These are phyloP conservation scores for Hypoxylon crocopeplum DNA, from an alignment of 495 filamentous ascomycete species.

Conservation along the genomic window DNA sequence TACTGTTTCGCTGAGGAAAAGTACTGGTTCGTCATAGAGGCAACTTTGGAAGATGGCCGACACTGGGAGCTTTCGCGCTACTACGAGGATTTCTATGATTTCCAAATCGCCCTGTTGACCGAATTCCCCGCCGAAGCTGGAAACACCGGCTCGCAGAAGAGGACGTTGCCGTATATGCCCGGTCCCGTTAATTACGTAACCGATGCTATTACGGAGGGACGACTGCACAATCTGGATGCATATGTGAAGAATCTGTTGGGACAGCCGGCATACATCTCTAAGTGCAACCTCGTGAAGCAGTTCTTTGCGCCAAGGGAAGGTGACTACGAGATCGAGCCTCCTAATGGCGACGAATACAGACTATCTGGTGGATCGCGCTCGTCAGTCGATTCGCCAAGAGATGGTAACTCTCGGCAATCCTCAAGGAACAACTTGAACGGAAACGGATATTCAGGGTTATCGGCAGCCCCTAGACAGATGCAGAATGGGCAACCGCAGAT, in stretches of 20 bases:
- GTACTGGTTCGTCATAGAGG: conserved; percentile 98
- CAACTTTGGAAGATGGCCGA: conserved; percentile 85
- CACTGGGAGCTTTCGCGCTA: conserved; percentile 92
- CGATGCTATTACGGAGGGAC: conserved; percentile 92
- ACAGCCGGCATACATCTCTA: conserved; percentile 83
- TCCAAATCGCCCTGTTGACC: conserved; percentile 92
- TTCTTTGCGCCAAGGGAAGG: conserved; percentile 90
- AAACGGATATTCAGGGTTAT: conserved; percentile 59
- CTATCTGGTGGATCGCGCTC: conserved; percentile 76
- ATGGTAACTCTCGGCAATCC: conserved; percentile 73
- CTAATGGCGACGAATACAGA: conserved; percentile 70
- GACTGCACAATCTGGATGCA: conserved; percentile 87
- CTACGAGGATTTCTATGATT: conserved; percentile 99
- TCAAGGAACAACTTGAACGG: conserved; percentile 74
- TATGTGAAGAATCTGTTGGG: conserved; percentile 91
- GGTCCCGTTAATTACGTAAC: conserved; percentile 98
- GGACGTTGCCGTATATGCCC: conserved; percentile 96
- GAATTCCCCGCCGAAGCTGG: conserved; percentile 95
- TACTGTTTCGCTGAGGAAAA: conserved; percentile 98
- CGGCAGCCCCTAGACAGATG: conserved; percentile 62
- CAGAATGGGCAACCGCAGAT: conserved; percentile 66
- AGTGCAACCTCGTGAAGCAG: conserved; percentile 80
- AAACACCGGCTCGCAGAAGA: conserved; percentile 73
- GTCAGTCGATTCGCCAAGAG: conserved; percentile 61
- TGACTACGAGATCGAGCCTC: conserved; percentile 89